phyloP scores from a whole-genome alignment of 1,284 basidiomycete species.

The Tylopilus sp. region DNA sequence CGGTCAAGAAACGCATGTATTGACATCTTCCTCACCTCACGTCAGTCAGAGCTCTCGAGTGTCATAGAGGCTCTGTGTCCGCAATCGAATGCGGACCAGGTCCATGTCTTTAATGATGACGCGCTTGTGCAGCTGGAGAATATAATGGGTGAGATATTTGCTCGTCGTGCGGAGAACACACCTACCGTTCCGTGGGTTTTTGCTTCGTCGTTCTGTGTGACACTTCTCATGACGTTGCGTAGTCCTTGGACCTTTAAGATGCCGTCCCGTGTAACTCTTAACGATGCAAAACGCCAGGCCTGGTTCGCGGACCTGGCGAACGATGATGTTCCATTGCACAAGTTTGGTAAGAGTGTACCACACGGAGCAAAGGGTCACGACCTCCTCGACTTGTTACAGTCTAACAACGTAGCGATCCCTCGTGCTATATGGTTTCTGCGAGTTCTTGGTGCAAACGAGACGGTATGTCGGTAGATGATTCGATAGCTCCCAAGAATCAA shows the following conservation, averaged over 20 bases:
- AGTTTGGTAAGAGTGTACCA: conserved; percentile 85
- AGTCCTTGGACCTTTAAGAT: conserved; percentile 78
- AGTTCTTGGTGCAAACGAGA: conserved; percentile 93
- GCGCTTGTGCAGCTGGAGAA: conserved; percentile 68
- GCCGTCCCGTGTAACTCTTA: conserved; percentile 84
- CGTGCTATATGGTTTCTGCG: conserved; percentile 95
- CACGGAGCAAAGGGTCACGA: conserved; percentile 92
- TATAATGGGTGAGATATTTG: conserved; percentile 76
- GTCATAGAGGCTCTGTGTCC: conserved; percentile 53
- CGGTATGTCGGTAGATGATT: conserved; percentile 42
- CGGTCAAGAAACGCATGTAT: not conserved
- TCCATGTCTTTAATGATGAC: conserved; percentile 45
- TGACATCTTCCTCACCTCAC: conserved; percentile 22
- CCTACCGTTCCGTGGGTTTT: conserved; percentile 58
- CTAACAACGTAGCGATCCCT: conserved; percentile 75
- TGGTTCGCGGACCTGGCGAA: conserved; percentile 93
- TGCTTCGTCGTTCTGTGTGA: not conserved
- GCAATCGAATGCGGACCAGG: conserved; percentile 51
- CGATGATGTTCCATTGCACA: conserved; percentile 80
- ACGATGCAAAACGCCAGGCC: conserved; percentile 80
- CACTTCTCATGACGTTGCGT: conserved; percentile 2
- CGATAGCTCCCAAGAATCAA: not conserved
- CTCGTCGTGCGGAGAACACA: conserved; percentile 52
- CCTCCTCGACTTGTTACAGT: conserved; percentile 82
- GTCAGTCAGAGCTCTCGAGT: conserved; percentile 22